Percentiles rank a stretch among this genome's conserved stretches.
Evolutionary conservation across 306 rosid species (phyloP).

Genomic region (Pyrus communis): DNA sequence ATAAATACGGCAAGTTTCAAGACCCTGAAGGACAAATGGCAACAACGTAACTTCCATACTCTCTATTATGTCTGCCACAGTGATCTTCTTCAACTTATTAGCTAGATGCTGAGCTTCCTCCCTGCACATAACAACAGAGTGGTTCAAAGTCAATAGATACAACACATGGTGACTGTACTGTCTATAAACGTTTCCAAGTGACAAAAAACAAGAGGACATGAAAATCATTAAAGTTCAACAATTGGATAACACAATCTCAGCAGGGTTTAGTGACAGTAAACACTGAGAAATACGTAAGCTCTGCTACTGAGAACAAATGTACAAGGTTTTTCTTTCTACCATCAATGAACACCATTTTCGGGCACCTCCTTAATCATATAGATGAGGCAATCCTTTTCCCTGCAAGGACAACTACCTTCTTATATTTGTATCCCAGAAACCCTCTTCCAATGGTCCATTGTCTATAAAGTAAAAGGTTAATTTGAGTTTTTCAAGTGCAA

Average conservation of each 20-base stretch:
- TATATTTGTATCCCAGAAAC: not conserved
- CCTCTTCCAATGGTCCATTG: not conserved
- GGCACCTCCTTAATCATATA: not conserved
- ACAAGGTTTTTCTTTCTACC: not conserved
- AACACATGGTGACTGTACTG: not conserved
- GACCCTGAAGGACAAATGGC: conserved; percentile 30
- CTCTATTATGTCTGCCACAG: conserved; percentile 79
- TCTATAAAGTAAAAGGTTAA: not conserved
- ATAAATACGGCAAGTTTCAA: conserved; percentile 55
- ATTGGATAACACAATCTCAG: not conserved
- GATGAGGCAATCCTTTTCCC: not conserved
- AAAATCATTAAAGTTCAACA: not conserved
- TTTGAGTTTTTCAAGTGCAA: not conserved
- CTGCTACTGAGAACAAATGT: not conserved
- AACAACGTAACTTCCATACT: conserved; percentile 60
- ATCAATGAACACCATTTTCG: not conserved
- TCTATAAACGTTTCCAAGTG: not conserved
- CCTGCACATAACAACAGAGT: conserved; percentile 39
- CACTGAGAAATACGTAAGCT: not conserved
- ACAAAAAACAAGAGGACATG: not conserved
- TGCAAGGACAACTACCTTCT: not conserved
- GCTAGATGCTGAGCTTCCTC: conserved; percentile 56
- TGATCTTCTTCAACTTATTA: conserved; percentile 69
- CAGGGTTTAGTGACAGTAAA: not conserved
- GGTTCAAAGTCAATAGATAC: not conserved